phyloP scores from a whole-genome alignment of 2,329 filamentous ascomycete genomes.

The Colletotrichum phormii region DNA sequence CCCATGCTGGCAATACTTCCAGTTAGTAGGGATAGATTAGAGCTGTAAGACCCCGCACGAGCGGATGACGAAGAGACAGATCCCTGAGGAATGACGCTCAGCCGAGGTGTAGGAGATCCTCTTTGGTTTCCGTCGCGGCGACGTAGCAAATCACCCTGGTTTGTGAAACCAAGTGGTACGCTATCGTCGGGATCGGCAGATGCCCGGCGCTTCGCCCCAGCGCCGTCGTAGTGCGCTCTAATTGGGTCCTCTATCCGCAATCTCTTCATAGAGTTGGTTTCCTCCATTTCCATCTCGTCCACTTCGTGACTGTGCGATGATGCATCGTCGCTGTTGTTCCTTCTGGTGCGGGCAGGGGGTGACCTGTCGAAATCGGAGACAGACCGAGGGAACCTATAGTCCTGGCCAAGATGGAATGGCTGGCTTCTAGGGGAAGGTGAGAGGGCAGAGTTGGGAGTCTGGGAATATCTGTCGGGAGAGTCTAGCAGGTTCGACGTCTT shows the following conservation, averaged over 20 bases:
- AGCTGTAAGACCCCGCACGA: slow-evolving; percentile 61
- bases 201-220: slow-evolving; percentile 66
- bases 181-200: slow-evolving; percentile 63
- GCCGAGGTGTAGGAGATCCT: slow-evolving; percentile 64
- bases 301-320: slow-evolving; percentile 57
- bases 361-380: slow-evolving; percentile 60
- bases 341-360: slow-evolving; percentile 55
- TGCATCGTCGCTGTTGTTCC: slow-evolving; percentile 65
- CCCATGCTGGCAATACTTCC: slow-evolving; percentile 55
- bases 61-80: slow-evolving; percentile 58
- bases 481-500: slow-evolving; percentile 54
- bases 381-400: slow-evolving; percentile 59
- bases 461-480: slow-evolving; percentile 55
- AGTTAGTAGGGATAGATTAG: slow-evolving; percentile 55
- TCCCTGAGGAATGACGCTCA: slow-evolving; percentile 59
- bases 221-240: slow-evolving; percentile 51
- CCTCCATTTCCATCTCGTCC: slow-evolving; percentile 64
- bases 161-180: slow-evolving; percentile 41
- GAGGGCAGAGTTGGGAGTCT: slow-evolving; percentile 61
- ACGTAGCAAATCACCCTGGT: slow-evolving; percentile 57
- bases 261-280: slow-evolving; percentile 61
- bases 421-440: slow-evolving; percentile 56
- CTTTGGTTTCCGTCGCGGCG: slow-evolving; percentile 61
- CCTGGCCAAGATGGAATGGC: slow-evolving; percentile 49
- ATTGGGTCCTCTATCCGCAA: slow-evolving; percentile 61